Evolutionary conservation across 2,329 filamentous ascomycete species (phyloP), one percentile per base, ranked within the genome.

Genomic region (Alternaria angustiovoidea): DNA sequence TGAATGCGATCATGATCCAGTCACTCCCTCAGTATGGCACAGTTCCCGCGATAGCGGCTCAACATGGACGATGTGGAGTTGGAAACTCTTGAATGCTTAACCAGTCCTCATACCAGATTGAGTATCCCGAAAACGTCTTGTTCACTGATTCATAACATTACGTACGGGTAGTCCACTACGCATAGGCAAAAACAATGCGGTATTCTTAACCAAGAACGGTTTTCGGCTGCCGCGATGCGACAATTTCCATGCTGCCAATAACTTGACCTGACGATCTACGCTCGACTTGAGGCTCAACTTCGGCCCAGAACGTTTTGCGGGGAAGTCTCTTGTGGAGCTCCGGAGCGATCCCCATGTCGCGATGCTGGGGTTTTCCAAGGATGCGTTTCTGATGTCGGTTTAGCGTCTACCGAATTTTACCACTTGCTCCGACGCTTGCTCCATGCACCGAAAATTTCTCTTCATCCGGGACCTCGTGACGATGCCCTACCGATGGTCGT

Each of bases 361-460:
- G 39, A 34, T 22, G 47, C 51, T 59, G 43, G 56, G 43, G 39
- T 30, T 39, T 54, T n/a, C 9, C 49, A 43, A 57, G 55, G 49
- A 28, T 28, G 36, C 47, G n/a, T 51, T 59, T 9, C 61, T 41
- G 2, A 4, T 47, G 12, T 22, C 5, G 52, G 55, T n/a, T 36
- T 64, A 58, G 55, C 44, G 46, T 39, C 34, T 38, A 32, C 54
- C 39, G 12, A 44, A 63, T 46, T 7, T 34, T 28, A 47, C n/a
- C 58, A 24, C 22, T 34, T 34, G 34, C 39, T n/a, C 63, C 49
- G 63, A 59, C 53, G 58, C 64, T 58, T 66, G 58, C 39, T 56
- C 41, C 48, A 54, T 44, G 41, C 43, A 36, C 44, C 44, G 43
- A 51, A 62, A 62, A 61, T 48, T 56, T 63, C 48, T 65, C 42